phyloP scores from a whole-genome alignment of 1,284 basidiomycete genomes.

The Boletellus deceptivus region DNA sequence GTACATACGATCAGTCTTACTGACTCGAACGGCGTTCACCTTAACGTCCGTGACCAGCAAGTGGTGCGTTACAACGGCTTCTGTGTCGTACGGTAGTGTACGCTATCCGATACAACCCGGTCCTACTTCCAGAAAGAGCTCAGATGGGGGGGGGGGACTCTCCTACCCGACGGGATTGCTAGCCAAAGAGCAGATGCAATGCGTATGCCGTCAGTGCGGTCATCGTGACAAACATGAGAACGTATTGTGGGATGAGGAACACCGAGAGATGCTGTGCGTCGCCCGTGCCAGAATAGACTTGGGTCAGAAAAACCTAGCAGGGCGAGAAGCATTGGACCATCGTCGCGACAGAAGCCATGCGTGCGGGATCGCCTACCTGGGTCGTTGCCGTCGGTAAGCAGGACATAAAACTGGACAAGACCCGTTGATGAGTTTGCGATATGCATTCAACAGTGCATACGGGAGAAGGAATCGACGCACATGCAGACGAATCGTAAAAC shows the following conservation, averaged over 20 bases:
- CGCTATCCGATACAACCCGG: too few species aligned
- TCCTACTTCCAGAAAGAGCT: too few species aligned
- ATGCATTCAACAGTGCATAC: neutral
- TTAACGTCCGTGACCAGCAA: too few species aligned
- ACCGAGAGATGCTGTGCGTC: slow-evolving; percentile 57
- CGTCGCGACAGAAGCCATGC: neutral
- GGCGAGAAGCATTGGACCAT: neutral
- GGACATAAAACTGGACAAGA: slow-evolving; percentile 51
- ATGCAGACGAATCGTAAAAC: slow-evolving; percentile 71
- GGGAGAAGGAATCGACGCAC: slow-evolving; percentile 38
- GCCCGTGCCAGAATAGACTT: slow-evolving; percentile 67
- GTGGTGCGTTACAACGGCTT: too few species aligned
- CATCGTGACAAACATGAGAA: slow-evolving; percentile 64
- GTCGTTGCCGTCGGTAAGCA: slow-evolving; percentile 66
- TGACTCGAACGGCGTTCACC: too few species aligned
- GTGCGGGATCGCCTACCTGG: slow-evolving; percentile 37
- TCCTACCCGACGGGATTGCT: neutral
- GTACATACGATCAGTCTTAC: too few species aligned
- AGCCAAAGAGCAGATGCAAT: slow-evolving; percentile 48
- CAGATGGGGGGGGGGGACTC: too few species aligned
- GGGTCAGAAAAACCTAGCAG: slow-evolving; percentile 56
- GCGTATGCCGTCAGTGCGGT: slow-evolving; percentile 57
- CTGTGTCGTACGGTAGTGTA: too few species aligned
- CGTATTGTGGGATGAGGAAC: slow-evolving; percentile 67
- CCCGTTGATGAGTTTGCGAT: neutral